These are phyloP conservation scores for Hippophae rhamnoides DNA, from an alignment of 306 rosid genomes.

Conservation along the genomic window DNA sequence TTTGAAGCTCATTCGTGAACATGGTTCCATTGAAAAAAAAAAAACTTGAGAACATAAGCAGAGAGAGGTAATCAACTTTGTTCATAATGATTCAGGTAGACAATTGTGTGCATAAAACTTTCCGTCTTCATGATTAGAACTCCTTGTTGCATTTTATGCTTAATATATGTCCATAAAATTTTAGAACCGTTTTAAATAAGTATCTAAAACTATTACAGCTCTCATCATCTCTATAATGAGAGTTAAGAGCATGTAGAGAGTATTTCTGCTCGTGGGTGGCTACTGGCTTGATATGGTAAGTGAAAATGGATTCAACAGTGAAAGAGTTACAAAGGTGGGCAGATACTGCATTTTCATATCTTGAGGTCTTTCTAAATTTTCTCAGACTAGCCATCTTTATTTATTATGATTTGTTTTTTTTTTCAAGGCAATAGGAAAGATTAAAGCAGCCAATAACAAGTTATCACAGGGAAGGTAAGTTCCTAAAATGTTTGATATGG, in stretches of 20 bases:
- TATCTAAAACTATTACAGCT: no score
- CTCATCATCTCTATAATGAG: no score
- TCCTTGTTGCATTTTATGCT: no score
- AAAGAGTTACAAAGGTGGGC: conserved; percentile 81
- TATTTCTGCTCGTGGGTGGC: no score
- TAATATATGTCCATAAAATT: no score
- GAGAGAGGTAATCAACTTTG: conserved; percentile 57
- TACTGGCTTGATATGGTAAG: conserved; percentile 33
- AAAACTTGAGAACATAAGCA: conserved; percentile 65
- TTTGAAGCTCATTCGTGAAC: conserved; percentile 87
- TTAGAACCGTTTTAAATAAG: no score
- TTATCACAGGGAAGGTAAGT: conserved; percentile 85
- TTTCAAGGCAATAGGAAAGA: conserved; percentile 80
- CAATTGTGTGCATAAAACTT: no score
- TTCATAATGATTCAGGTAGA: neutral
- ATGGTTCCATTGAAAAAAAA: conserved; percentile 78
- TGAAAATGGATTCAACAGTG: conserved; percentile 90
- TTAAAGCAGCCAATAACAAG: conserved; percentile 92
- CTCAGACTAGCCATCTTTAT: neutral
- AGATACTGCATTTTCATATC: conserved; percentile 12
- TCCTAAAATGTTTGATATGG: conserved; percentile 11
- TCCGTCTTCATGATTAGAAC: no score
- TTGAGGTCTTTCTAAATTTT: conserved; percentile 16
- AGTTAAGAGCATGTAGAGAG: no score
- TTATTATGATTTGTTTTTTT: conserved; percentile 22